Base-by-base conservation (phyloP, 2,329 filamentous ascomycete species). In the Cytospora mali region DNA sequence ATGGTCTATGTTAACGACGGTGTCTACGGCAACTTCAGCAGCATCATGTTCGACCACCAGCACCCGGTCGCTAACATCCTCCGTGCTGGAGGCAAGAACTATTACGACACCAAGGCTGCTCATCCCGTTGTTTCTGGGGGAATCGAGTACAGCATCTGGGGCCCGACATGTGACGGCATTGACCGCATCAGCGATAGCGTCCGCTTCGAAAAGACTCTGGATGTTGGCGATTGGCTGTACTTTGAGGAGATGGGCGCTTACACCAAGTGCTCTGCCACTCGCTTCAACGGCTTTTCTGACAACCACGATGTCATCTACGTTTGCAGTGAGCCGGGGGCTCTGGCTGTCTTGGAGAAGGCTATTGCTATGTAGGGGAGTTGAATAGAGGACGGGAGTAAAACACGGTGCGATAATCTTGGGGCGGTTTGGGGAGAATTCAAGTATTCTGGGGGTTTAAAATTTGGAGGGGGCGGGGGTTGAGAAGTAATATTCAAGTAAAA, bases 211-310 rank as follows among this genome's bases (percentile, higher is more conserved):
- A 87, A 90, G 58, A 84, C 90, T 54, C 80, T 99, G 50, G 89
- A 97, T 72, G 91, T 97, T 9, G 95, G 95, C 58, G 95, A 99
- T 76, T 99, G 95, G 95, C 83, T 99, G 60, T 99, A 96, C 80
- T 99, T 99, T 77, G 92, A 97, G 79, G 88, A 97, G 66, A 99
- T 99, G 95, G 95, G 95, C 61, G 94, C 95, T 27, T 99, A 99
- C 78, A 98, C 95, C 70, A 96, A 93, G 83, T 98, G 94, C 83
- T 97, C 93, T 64, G 94, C 95, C 67, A 99, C 95, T 62, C 88
- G 90, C 73, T 99, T 99, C 88, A 99, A 99, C 70, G 95, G 95
- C 67, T 99, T 98, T 79, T 91, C 88, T 60, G 92, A 98, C 77
- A 84, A 88, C 70, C 95, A 99, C 76, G 91, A 97, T 71, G 90